phyloP scores from a whole-genome alignment of 2,329 filamentous ascomycete genomes.

The Massarina eburnea region DNA sequence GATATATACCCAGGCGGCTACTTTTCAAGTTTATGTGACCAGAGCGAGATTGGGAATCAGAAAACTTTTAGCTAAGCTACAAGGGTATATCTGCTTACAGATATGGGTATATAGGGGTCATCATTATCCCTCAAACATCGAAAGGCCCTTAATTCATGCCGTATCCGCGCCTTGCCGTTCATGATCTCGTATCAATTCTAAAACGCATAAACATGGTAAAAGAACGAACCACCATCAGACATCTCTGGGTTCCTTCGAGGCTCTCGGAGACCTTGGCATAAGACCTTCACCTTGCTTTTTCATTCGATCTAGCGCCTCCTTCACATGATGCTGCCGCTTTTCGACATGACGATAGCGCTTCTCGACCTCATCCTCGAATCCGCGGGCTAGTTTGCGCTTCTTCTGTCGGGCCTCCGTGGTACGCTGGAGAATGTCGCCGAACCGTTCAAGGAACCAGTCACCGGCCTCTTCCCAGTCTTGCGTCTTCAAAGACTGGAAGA shows the following conservation, averaged over 20 bases:
- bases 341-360: slow-evolving; percentile 55
- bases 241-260: slow-evolving; percentile 20
- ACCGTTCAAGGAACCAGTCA: slow-evolving; percentile 61
- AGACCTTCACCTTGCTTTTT: slow-evolving; percentile 57
- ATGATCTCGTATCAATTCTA: background rate
- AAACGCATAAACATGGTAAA: background rate
- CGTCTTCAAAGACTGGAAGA: slow-evolving; percentile 56
- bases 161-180: background rate
- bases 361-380: slow-evolving; percentile 59
- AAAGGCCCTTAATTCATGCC: background rate
- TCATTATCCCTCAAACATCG: background rate
- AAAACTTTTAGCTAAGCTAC: background rate
- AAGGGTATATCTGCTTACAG: background rate
- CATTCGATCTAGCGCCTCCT: slow-evolving; percentile 56
- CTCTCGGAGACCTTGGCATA: slow-evolving; percentile 47
- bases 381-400: slow-evolving; percentile 55
- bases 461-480: slow-evolving; percentile 64
- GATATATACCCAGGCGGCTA: background rate
- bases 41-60: background rate
- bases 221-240: background rate
- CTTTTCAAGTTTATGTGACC: background rate
- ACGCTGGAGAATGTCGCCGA: slow-evolving; percentile 53
- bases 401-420: slow-evolving; percentile 56
- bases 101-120: slow-evolving; percentile 1
- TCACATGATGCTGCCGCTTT: slow-evolving; percentile 52